phyloP scores from a whole-genome alignment of 768 basidiomycete species.

The Hortiboletus campestris region DNA sequence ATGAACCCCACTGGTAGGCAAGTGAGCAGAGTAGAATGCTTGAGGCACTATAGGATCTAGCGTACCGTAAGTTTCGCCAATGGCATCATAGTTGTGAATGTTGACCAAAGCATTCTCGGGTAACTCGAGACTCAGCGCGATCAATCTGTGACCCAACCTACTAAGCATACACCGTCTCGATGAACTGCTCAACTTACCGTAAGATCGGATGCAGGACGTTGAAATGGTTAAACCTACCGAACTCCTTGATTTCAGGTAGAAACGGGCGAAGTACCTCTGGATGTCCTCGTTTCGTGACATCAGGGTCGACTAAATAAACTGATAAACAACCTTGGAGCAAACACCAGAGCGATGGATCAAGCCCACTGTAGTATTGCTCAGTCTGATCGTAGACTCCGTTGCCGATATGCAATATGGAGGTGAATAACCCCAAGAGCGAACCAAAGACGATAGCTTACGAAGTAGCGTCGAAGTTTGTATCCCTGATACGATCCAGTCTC shows the following conservation, averaged over 20 bases:
- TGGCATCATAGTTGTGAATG: slow-evolving; percentile 41
- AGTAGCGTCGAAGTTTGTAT: slow-evolving; percentile 51
- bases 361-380: slow-evolving; percentile 63
- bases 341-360: neutral
- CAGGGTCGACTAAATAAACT: slow-evolving; percentile 44
- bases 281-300: slow-evolving; percentile 46
- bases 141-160: slow-evolving; percentile 32
- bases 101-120: slow-evolving; percentile 52
- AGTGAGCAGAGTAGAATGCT: neutral
- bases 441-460: slow-evolving; percentile 32
- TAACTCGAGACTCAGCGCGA: slow-evolving; percentile 52
- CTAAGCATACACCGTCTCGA: neutral
- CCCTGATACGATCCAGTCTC: slow-evolving; percentile 49
- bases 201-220: slow-evolving; percentile 50
- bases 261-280: slow-evolving; percentile 50
- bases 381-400: slow-evolving; percentile 62
- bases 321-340: neutral
- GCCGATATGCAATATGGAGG: slow-evolving; percentile 48
- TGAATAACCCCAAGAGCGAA: neutral
- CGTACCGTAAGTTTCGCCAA: slow-evolving; percentile 44
- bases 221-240: slow-evolving; percentile 50
- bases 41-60: neutral
- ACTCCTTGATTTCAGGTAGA: slow-evolving; percentile 51
- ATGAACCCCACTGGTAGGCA: slow-evolving; percentile 52
- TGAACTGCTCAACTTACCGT: slow-evolving; percentile 27